These are phyloP conservation scores for Eimeria falciformis DNA, from an alignment of 169 alveolate species.

Conservation along the genomic window DNA sequence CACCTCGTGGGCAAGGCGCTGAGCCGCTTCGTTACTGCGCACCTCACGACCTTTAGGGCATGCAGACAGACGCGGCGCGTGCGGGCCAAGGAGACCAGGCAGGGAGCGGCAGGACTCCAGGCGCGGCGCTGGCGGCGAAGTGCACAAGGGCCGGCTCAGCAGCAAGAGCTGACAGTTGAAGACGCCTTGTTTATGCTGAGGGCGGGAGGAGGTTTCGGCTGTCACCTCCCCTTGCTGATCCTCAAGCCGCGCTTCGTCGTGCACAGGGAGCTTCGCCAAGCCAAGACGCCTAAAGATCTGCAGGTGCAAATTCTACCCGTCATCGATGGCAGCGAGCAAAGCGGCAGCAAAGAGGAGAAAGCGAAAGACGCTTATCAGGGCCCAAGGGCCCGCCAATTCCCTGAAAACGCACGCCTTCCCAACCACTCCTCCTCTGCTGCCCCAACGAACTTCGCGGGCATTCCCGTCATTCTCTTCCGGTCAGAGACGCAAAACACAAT, in stretches of 20 bases:
- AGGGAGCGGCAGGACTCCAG: background rate
- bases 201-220: background rate
- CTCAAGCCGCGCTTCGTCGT: conserved; percentile 13
- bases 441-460: background rate
- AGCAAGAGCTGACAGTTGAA: background rate
- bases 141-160: background rate
- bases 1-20: conserved; percentile 6
- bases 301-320: background rate
- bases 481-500: too few species aligned
- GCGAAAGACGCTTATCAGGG: background rate
- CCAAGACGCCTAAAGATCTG: background rate
- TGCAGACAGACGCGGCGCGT: background rate
- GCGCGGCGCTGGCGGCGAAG: background rate
- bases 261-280: background rate
- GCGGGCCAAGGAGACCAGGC: background rate
- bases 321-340: background rate
- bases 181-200: background rate
- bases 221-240: background rate
- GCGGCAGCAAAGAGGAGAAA: background rate
- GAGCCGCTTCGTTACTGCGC: conserved; percentile 3
- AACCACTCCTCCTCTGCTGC: background rate
- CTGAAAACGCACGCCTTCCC: background rate
- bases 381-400: background rate
- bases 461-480: conserved; percentile 26
- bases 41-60: background rate